phyloP scores from a whole-genome alignment of 2,329 filamentous ascomycete genomes.

The Aspergillus arachidicola region DNA sequence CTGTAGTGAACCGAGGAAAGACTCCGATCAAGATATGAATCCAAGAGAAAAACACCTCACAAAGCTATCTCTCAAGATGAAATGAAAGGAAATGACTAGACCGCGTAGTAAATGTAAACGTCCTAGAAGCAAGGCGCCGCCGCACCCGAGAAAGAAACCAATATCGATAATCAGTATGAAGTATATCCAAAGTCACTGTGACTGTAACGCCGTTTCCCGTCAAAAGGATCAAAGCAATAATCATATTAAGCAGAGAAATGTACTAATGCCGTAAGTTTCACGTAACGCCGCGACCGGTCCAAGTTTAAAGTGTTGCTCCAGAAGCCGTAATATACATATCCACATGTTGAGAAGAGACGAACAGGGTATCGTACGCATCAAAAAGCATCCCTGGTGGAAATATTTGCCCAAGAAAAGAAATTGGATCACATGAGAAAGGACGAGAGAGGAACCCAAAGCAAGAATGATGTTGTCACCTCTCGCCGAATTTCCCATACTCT shows the following conservation, averaged over 20 bases:
- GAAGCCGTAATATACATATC: slow-evolving; percentile 32
- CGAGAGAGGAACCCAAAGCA: not conserved
- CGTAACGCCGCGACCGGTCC: slow-evolving; percentile 28
- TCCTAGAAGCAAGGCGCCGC: not conserved
- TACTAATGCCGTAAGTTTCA: slow-evolving; percentile 14
- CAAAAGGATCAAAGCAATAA: not conserved
- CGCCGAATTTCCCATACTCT: slow-evolving; percentile 61
- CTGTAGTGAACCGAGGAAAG: not conserved
- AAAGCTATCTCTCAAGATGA: slow-evolving; percentile 2
- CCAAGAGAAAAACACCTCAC: slow-evolving; percentile 1
- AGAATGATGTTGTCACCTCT: slow-evolving; percentile 40
- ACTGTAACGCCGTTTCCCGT: slow-evolving; percentile 5
- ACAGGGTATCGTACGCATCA: slow-evolving; percentile 26
- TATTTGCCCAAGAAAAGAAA: slow-evolving; percentile 7
- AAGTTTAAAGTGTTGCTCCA: slow-evolving; percentile 23
- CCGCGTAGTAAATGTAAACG: not conserved
- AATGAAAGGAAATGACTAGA: not conserved
- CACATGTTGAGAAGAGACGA: slow-evolving; percentile 22
- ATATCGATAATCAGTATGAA: not conserved
- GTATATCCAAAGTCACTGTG: slow-evolving; percentile 3
- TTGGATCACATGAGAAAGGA: slow-evolving; percentile 9
- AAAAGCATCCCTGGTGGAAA: slow-evolving; percentile 8
- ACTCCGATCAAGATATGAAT: not conserved
- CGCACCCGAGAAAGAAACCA: not conserved
- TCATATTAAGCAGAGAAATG: slow-evolving; percentile 12